Conservation (phyloP, 768 basidiomycete genomes). For the Paxillus ammoniavirescens region DNA sequence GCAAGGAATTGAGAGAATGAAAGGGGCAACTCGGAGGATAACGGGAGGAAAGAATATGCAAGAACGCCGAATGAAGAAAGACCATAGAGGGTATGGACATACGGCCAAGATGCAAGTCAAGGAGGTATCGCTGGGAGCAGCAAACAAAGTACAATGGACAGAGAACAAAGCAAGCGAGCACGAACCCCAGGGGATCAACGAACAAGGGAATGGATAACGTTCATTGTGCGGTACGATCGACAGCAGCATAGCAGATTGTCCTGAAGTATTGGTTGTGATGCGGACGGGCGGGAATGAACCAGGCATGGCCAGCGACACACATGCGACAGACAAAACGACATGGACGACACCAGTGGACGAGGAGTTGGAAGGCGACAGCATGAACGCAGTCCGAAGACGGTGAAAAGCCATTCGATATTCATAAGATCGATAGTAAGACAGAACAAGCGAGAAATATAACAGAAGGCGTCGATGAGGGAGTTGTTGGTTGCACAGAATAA, state of each 20-base stretch:
- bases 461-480: conserved; percentile 18
- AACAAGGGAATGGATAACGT: background rate
- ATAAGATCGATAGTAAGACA: conserved; percentile 15
- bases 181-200: conserved; percentile 14
- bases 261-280: conserved; percentile 20
- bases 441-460: conserved; percentile 17
- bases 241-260: conserved; percentile 22
- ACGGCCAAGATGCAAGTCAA: background rate
- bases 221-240: conserved; percentile 20
- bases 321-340: conserved; percentile 20
- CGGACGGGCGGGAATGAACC: background rate
- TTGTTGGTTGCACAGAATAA: conserved; percentile 28
- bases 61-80: conserved; percentile 12
- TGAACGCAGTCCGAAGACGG: conserved; percentile 2
- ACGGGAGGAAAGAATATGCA: conserved; percentile 18
- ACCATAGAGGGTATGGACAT: conserved; percentile 8
- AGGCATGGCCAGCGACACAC: background rate
- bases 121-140: conserved; percentile 17
- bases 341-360: conserved; percentile 1
- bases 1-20: background rate
- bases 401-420: background rate
- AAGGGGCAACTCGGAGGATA: background rate
- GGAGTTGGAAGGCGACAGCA: conserved; percentile 3
- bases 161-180: conserved; percentile 11
- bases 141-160: conserved; percentile 9